These are phyloP conservation scores for Schizopora paradoxa DNA, from an alignment of 1,284 basidiomycete species.

Conservation along the genomic window DNA sequence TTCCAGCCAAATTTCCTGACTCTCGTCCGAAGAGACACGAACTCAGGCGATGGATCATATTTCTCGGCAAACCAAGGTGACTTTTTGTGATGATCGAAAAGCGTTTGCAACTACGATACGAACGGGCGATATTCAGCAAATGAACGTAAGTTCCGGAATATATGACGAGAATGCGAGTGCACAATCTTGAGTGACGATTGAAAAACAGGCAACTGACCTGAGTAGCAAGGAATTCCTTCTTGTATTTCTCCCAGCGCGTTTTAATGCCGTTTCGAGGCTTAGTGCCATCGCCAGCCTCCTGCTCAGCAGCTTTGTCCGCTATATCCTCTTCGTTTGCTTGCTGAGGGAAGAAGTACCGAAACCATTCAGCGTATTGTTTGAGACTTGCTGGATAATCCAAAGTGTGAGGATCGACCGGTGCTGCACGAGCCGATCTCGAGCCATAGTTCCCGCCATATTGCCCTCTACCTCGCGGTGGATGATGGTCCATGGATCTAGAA, in stretches of 20 bases:
- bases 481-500: conserved; percentile 58
- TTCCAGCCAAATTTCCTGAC: conserved; percentile 80
- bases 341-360: conserved; percentile 73
- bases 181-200: conserved; percentile 13
- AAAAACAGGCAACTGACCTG: conserved; percentile 56
- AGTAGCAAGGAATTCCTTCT: conserved; percentile 77
- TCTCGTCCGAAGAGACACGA: conserved; percentile 62
- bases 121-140: conserved; percentile 33
- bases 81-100: conserved; percentile 88
- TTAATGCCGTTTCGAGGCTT: conserved; percentile 78
- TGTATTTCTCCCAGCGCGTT: conserved; percentile 84
- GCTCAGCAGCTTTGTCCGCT: conserved; percentile 74
- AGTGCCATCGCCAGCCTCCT: conserved; percentile 71
- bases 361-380: conserved; percentile 90
- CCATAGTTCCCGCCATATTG: conserved; percentile 38
- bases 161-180: conserved; percentile 15
- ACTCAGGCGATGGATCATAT: conserved; percentile 75
- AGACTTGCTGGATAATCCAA: conserved; percentile 77
- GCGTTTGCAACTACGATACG: conserved; percentile 79
- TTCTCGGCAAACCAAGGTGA: conserved; percentile 94
- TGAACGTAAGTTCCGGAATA: conserved; percentile 19
- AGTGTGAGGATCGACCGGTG: conserved; percentile 65
- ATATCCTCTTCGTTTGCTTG: conserved; percentile 74
- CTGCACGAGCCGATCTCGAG: conserved; percentile 46
- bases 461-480: conserved; percentile 51